phyloP scores from a whole-genome alignment of 192 early-diverging fungal species.

The Coemansia sp. region DNA sequence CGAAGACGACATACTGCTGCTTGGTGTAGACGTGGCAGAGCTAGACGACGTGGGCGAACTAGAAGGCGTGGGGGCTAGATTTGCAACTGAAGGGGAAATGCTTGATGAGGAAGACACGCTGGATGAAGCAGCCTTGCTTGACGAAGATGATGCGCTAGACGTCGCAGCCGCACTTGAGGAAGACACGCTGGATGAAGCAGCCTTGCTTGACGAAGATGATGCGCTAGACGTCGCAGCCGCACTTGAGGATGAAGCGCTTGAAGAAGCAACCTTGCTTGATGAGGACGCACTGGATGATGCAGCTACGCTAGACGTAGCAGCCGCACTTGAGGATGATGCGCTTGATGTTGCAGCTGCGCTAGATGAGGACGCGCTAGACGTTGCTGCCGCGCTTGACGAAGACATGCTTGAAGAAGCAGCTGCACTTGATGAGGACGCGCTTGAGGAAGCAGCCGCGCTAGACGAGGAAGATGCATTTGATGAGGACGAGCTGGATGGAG shows the following conservation, averaged over 20 bases:
- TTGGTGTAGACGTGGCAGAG: background rate
- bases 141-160: too few relatives aligned
- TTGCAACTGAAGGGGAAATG: background rate
- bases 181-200: too few relatives aligned
- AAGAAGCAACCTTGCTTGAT: too few relatives aligned
- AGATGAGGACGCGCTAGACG: background rate
- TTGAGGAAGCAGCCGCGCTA: too few relatives aligned
- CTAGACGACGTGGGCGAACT: constrained; percentile 1
- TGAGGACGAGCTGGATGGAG: background rate
- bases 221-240: too few relatives aligned
- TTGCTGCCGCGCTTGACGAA: background rate
- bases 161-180: too few relatives aligned
- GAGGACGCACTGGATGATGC: too few relatives aligned
- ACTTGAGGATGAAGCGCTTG: too few relatives aligned
- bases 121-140: too few relatives aligned
- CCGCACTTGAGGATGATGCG: background rate
- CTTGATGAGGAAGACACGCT: too few relatives aligned
- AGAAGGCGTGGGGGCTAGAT: background rate
- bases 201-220: background rate
- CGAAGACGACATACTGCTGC: background rate
- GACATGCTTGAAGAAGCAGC: background rate
- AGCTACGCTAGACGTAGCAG: too few relatives aligned
- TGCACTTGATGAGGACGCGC: background rate
- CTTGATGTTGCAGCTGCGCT: background rate
- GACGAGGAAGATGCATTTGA: background rate